These are phyloP conservation scores for Fusarium vanettenii DNA, from an alignment of 2,329 filamentous ascomycete species.

Conservation along the genomic window DNA sequence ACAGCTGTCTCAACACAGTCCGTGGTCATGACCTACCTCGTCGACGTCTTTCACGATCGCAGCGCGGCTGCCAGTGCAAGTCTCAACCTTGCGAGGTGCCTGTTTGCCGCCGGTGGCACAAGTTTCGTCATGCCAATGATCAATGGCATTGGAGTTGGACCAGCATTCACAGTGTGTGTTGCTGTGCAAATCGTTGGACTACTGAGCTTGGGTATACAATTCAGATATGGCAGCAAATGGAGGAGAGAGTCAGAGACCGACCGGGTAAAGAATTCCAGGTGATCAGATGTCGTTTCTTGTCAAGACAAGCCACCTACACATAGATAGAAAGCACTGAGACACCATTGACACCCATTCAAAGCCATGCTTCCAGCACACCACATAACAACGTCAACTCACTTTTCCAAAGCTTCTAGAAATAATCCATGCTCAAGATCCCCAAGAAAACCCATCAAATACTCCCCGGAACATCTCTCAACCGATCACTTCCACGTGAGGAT, in stretches of 20 bases:
- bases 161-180: conserved; percentile 59
- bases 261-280: neutral
- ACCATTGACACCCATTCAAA: neutral
- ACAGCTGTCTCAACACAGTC: conserved; percentile 61
- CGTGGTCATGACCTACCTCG: conserved; percentile 62
- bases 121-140: conserved; percentile 63
- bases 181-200: conserved; percentile 53
- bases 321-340: neutral
- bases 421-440: neutral
- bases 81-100: conserved; percentile 63
- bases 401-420: neutral
- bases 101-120: conserved; percentile 63
- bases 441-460: neutral
- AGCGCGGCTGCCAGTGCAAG: conserved; percentile 65
- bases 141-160: conserved; percentile 57
- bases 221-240: neutral
- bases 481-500: neutral
- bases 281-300: neutral
- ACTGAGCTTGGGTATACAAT: neutral
- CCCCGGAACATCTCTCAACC: neutral
- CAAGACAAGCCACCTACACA: neutral
- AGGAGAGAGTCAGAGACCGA: neutral
- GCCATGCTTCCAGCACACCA: neutral
- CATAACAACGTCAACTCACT: neutral
- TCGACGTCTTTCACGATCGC: conserved; percentile 62